Evolutionary conservation across 768 basidiomycete species (phyloP), one percentile per base, ranked within the genome.

Genomic region (Mycena haematopus): DNA sequence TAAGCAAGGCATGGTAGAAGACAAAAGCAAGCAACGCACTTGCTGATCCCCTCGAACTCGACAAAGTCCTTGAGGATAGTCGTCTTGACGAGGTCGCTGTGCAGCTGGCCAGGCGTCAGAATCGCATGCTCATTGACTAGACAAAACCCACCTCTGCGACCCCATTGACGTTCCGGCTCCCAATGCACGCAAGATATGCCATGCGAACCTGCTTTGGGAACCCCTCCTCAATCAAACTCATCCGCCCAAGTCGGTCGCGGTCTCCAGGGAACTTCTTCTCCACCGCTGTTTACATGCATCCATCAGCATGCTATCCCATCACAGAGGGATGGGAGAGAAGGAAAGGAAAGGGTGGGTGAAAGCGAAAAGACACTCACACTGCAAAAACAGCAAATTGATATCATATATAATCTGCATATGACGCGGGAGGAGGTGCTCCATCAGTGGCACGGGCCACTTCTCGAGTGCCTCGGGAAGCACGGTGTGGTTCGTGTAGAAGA

Each of bases 401-500:
- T 95, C 93, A 67, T 85, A 96, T 69, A 96, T 95, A 69, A 96
- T 94, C 71, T 96, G 93, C 86, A 96, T 79, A 70, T 95, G 94
- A 63, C 93, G 81, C 3, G 95, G 95, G 17, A 98, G 79, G 45
- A 98, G 82, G 72, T 92, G 86, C 72, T 94, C 86, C 70, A 99
- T 74, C 61, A 99, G 77, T 17, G 92, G 86, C 42, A 99, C 90
- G 7, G 93, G 83, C 97, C 97, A 99, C 76, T 93, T 97, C 80
- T 93, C 91, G 24, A 92, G 76, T 1, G 91, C 91, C 80, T 92
- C 91, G 24, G 94, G 92, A 31, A 97, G 80, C 31, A 99, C 95
- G 9, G 93, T 95, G 76, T 95, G 95, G 74, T 96, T 97, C 11
- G 95, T 98, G 79, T 95, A 99, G 76, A 92, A 95, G 80, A 97